Evolutionary conservation across 139 green algal species (phyloP), one percentile per base, ranked within the genome.

Genomic region (Tetradesmus lagerheimii): DNA sequence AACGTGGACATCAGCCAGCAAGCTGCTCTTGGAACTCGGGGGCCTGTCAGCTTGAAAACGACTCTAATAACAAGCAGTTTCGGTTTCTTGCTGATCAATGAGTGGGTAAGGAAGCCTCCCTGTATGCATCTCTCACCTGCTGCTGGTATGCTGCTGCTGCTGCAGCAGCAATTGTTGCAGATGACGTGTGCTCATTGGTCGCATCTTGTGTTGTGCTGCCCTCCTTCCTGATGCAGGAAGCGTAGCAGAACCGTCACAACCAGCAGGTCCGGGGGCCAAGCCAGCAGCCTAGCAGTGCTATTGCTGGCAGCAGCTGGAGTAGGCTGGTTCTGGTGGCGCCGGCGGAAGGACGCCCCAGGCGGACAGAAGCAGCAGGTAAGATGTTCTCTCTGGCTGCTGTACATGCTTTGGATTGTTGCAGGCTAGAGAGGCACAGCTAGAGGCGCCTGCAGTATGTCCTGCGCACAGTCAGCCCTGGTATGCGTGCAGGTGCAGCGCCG

Each of bases 241-340:
- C 84, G 34, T 0, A 38, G 71, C 35, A 41, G 34, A 77, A 31
- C 47, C 34, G 82, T 89, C 25, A 82, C 67, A 0, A 82, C 66
- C 39, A 64, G n/a, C 39, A 57, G 85, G 25, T 66, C 85, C 8
- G 86, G 74, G 18, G 86, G 86, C 4, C 75, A 90, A 67, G 86
- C 87, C 64, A 90, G 77, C 87, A 80, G 41, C 20, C n/a, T 77
- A 14, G 82, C 64, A 2, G 37, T 88, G 1, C 11, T 91, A 41
- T 18, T 76, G 29, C 14, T 88, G 9, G 88, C 88, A 83, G 88
- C 79, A 57, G 88, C 88, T 34, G 79, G 37, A 4, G 80, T 35
- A 18, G 88, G 88, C 45, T 91, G 88, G 88, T 78, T 88, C 9
- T 91, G 82, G 57, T 91, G 88, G 88, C 83, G 83, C 23, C 57